A percentile compares a stretch with the other conserved stretches of the same genome.
phyloP scores from a whole-genome alignment of 2,329 filamentous ascomycete species.

The Aspergillus arachidicola region DNA sequence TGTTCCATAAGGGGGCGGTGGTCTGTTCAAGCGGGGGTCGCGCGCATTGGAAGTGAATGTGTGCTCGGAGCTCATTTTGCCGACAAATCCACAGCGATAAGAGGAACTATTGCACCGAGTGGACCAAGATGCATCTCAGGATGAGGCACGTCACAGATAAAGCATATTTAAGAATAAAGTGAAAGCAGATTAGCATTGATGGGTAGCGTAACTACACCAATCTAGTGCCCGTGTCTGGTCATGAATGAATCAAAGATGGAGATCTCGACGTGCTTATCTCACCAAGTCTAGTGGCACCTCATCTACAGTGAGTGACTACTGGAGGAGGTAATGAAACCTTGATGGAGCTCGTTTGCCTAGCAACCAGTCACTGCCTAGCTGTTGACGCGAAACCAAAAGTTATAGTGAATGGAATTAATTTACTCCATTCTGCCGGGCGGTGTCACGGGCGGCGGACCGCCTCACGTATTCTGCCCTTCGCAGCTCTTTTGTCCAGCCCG shows the following conservation, averaged over 20 bases:
- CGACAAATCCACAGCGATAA: neutral
- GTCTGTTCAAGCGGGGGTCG: slow-evolving; percentile 23
- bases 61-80: slow-evolving; percentile 18
- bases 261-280: neutral
- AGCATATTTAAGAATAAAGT: neutral
- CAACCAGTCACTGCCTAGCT: neutral
- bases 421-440: slow-evolving; percentile 33
- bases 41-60: slow-evolving; percentile 14
- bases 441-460: slow-evolving; percentile 8
- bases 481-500: slow-evolving; percentile 16
- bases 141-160: neutral
- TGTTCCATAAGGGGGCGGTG: neutral
- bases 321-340: neutral
- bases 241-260: neutral
- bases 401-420: neutral
- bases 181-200: neutral
- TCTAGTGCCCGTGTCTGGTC: neutral
- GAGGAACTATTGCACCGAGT: neutral
- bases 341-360: neutral
- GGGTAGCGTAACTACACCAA: neutral
- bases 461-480: slow-evolving; percentile 18
- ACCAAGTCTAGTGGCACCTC: neutral
- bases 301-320: neutral
- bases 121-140: neutral
- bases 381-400: neutral